Base-by-base conservation (phyloP, 352 stramenopile species). In the Nothophytophthora sp. region DNA sequence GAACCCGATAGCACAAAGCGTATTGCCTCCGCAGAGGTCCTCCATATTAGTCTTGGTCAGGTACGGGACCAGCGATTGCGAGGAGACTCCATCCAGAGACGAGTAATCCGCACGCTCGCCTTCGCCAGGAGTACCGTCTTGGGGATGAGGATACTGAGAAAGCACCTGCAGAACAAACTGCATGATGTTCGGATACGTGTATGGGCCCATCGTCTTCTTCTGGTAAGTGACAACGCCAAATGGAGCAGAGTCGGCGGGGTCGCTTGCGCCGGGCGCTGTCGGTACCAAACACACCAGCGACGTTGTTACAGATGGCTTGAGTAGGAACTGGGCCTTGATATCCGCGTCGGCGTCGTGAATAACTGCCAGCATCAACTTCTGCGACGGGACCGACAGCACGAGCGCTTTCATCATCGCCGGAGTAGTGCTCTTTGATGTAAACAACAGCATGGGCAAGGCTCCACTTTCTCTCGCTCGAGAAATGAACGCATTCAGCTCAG, bases 1-100 rank as follows among this genome's bases (percentile, higher is more conserved):
- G 43, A 92, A 90, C 10, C 76, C 80, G 35, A 93, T 89, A 3
- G 73, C 80, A 56, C 82, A 93, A 46, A 93, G 86, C 22, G 73
- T 85, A 54, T 70, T 83, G 41, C 72, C 76, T 5, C 42, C 45
- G 39, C 82, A 93, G 0, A 83, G 47, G 4, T 73, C 33, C 16
- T 71, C 61, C 10, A 88, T 30, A 37, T 84, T 88, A 8, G 77
- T 56, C 36, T 76, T 79, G 8, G 47, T 69, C 43, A 90, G 9
- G 27, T 88, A 85, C n/a, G 76, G 74, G 12, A 88, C 63, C 30
- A 64, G 39, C 5, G 60, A 39, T 18, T 55, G 43, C 0, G 46
- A 46, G 25, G 65, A 55, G n/a, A 41, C 37, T 24, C 67, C 62
- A 2, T 70, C 64, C 2, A 69, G 39, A 18, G 51, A 61, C n/a